Evolutionary conservation across 306 rosid species (phyloP).

Genomic region (Acacia acuminata): DNA sequence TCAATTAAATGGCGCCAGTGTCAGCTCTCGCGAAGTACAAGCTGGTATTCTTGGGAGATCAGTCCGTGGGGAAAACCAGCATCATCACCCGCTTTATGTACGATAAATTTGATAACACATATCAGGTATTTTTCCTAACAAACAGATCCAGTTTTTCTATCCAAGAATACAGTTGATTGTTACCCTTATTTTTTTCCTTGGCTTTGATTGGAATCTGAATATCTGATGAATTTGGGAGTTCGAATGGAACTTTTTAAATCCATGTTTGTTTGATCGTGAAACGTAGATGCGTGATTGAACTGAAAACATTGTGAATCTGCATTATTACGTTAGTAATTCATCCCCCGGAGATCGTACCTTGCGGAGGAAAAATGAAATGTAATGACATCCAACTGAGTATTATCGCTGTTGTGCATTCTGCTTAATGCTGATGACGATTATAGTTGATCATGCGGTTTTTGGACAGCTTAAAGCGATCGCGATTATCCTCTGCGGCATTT

Average conservation of each 20-base stretch:
- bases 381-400: background rate
- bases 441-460: conserved; percentile 1
- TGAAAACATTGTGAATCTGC: background rate
- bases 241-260: background rate
- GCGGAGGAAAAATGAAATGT: background rate
- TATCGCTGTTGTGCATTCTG: background rate
- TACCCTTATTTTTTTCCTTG: too few species aligned
- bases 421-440: background rate
- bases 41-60: conserved; percentile 64
- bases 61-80: conserved; percentile 67
- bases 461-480: background rate
- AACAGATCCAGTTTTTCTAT: conserved; percentile 37
- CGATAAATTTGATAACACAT: conserved; percentile 64
- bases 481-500: background rate
- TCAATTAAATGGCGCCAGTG: conserved; percentile 53
- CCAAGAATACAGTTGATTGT: background rate
- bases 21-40: conserved; percentile 67
- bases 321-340: background rate
- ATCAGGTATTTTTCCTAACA: conserved; percentile 45
- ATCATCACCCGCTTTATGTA: conserved; percentile 71
- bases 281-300: background rate
- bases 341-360: background rate
- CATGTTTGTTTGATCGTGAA: background rate
- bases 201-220: background rate
- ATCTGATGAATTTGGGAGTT: background rate